Percentiles rank a stretch among this genome's conserved stretches.
Conservation (phyloP, 495 filamentous ascomycete genomes). For the Xylaria venustula region DNA sequence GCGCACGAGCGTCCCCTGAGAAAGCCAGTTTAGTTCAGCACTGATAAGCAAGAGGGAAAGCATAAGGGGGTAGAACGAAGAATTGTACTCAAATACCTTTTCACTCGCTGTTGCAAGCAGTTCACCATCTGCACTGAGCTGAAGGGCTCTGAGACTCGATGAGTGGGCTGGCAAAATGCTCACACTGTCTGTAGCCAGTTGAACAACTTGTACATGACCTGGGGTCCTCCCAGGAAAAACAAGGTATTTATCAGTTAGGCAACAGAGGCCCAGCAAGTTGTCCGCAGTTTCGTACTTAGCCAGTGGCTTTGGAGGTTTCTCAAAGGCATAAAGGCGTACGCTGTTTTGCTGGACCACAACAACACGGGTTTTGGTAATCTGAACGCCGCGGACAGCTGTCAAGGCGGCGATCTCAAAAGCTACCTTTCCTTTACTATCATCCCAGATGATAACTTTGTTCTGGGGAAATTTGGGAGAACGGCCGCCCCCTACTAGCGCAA, state of each 20-base stretch:
- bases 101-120: constrained; percentile 90
- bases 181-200: constrained; percentile 76
- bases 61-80: not conserved
- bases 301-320: constrained; percentile 68
- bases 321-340: constrained; percentile 78
- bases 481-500: constrained; percentile 89
- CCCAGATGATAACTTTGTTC: constrained; percentile 95
- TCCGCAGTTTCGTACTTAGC: constrained; percentile 81
- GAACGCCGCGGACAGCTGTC: constrained; percentile 72
- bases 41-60: not conserved
- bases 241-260: constrained; percentile 66
- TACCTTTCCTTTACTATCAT: constrained; percentile 75
- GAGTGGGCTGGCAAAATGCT: constrained; percentile 94
- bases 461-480: constrained; percentile 80
- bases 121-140: constrained; percentile 76
- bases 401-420: constrained; percentile 55
- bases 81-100: constrained; percentile 48
- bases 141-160: constrained; percentile 72
- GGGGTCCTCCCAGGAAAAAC: constrained; percentile 81
- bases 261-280: constrained; percentile 81
- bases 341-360: constrained; percentile 80
- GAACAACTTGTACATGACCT: constrained; percentile 91
- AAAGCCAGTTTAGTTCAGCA: constrained; percentile 7
- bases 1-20: constrained; percentile 81
- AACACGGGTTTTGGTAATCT: constrained; percentile 74